These are phyloP conservation scores for Acanthamoeba royreba DNA, from an alignment of 208 protist genomes.

Conservation along the genomic window DNA sequence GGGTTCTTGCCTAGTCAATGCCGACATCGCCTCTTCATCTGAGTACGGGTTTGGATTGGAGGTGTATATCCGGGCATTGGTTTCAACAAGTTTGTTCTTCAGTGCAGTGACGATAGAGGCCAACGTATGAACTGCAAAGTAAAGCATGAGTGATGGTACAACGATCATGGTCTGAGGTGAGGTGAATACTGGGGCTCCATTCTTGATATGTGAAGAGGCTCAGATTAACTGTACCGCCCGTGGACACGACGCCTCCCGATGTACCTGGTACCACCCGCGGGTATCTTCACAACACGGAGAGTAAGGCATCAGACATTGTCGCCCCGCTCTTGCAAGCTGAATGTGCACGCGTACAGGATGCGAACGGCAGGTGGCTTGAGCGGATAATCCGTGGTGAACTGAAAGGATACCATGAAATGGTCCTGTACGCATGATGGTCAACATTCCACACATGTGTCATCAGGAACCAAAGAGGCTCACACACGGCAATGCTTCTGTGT, in stretches of 20 bases:
- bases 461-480: no score
- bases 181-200: constrained; percentile 16
- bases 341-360: neutral
- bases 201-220: neutral
- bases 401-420: neutral
- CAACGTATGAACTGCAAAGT: neutral
- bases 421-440: no score
- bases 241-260: neutral
- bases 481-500: no score
- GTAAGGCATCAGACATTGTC: no score
- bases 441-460: no score
- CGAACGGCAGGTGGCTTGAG: neutral
- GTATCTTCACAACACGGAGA: neutral
- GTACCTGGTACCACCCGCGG: neutral
- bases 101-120: neutral
- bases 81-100: neutral
- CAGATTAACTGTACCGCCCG: neutral
- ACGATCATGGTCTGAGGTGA: no score
- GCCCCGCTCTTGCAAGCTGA: no score
- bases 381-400: neutral
- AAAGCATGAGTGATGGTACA: neutral
- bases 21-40: neutral
- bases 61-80: neutral
- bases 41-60: neutral
- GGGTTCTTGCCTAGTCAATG: neutral